These are phyloP conservation scores for Vitis riparia DNA, from an alignment of 164 flowering plant genomes.

Conservation along the genomic window DNA sequence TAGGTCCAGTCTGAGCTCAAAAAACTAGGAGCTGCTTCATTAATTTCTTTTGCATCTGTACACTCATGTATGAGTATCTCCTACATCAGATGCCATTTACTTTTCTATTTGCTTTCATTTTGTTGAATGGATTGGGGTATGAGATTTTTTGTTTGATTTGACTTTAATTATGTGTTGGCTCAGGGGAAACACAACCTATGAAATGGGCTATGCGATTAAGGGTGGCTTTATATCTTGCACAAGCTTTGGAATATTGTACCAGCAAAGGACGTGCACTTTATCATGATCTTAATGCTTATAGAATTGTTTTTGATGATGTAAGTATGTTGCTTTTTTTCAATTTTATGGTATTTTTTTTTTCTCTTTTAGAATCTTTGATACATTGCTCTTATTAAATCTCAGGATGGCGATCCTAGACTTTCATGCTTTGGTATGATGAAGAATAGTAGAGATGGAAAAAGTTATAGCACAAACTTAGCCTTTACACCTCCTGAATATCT, in stretches of 20 bases:
- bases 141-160: background rate
- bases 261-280: conserved; percentile 83
- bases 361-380: background rate
- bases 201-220: conserved; percentile 91
- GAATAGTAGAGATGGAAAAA: conserved; percentile 90
- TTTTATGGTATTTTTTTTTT: background rate
- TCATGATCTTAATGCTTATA: conserved; percentile 92
- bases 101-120: background rate
- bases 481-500: conserved; percentile 91
- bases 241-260: conserved; percentile 89
- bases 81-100: background rate
- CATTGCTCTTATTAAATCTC: conserved; percentile 17
- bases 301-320: conserved; percentile 85
- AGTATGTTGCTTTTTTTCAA: conserved; percentile 13
- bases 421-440: conserved; percentile 95
- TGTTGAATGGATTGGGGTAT: background rate
- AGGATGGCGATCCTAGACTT: conserved; percentile 84
- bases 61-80: background rate
- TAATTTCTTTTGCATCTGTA: background rate
- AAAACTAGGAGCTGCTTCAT: background rate
- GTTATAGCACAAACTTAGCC: conserved; percentile 88
- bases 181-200: conserved; percentile 94
- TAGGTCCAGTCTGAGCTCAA: background rate
- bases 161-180: conserved; percentile 2
- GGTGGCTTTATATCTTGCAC: conserved; percentile 84